Percentiles rank a stretch among this genome's conserved stretches.
Conservation (phyloP, 352 stramenopile species). For the Blastocystis sp. region DNA sequence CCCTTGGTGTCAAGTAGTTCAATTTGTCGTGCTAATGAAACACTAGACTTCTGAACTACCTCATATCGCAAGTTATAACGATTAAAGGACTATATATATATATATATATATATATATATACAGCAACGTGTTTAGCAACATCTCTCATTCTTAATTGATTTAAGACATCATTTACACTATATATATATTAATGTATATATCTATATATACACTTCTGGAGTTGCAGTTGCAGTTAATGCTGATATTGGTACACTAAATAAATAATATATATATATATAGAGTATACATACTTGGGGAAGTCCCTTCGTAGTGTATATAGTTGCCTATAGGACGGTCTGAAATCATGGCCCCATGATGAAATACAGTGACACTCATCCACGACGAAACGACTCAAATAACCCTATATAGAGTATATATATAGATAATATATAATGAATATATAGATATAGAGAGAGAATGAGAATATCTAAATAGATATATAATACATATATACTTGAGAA, state of each 20-base stretch:
- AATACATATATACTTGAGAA: conserved; percentile 33
- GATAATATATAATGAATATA: background rate
- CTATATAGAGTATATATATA: conserved; percentile 30
- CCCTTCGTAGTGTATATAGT: conserved; percentile 62
- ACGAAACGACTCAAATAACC: conserved; percentile 77
- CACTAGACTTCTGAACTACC: conserved; percentile 52
- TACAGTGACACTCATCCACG: conserved; percentile 84
- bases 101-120: no score
- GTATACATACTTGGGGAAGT: conserved; percentile 74
- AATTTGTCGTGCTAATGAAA: conserved; percentile 48
- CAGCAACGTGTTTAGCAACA: conserved; percentile 1
- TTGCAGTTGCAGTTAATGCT: conserved; percentile 67
- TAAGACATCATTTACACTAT: conserved; percentile 48
- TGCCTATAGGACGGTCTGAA: conserved; percentile 94
- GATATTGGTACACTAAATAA: conserved; percentile 51
- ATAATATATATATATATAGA: conserved; percentile 46
- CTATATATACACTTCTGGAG: conserved; percentile 57
- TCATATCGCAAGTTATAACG: conserved; percentile 63
- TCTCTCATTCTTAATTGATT: conserved; percentile 14
- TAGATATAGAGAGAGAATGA: conserved; percentile 16
- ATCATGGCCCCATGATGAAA: conserved; percentile 88
- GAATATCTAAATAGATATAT: background rate
- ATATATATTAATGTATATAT: conserved; percentile 57
- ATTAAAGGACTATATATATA: conserved; percentile 59
- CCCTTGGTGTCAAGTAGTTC: background rate